These are phyloP conservation scores for Coffea humblotiana DNA, from an alignment of 305 asterid species.

Conservation along the genomic window DNA sequence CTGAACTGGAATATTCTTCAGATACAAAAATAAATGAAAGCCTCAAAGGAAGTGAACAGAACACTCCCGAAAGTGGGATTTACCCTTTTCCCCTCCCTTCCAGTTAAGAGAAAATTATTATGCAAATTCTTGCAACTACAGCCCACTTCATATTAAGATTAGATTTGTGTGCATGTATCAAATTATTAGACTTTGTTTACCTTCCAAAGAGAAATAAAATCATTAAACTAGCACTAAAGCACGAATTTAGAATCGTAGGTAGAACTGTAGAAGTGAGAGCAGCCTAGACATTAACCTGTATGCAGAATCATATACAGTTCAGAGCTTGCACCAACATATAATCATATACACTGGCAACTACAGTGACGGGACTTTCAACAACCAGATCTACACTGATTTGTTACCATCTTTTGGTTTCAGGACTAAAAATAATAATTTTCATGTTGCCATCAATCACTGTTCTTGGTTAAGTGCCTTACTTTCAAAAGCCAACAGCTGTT, in stretches of 20 bases:
- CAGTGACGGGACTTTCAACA: neutral
- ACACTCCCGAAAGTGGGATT: neutral
- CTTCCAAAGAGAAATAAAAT: neutral
- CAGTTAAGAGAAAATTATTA: neutral
- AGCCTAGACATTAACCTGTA: neutral
- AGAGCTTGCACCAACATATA: neutral
- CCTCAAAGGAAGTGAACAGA: neutral
- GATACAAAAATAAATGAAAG: neutral
- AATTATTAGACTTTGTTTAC: neutral
- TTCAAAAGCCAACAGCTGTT: neutral
- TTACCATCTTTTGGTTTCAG: neutral
- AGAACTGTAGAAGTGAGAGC: neutral
- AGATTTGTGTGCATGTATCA: too few species aligned
- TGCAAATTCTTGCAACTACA: neutral
- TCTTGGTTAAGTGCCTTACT: neutral
- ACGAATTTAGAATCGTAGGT: neutral
- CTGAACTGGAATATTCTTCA: neutral
- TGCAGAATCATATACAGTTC: neutral
- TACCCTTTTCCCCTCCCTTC: neutral
- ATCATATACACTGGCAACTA: neutral
- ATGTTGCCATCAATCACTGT: neutral
- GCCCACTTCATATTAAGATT: neutral
- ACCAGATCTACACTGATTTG: neutral
- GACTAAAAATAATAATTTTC: neutral
- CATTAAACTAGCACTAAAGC: neutral